phyloP scores from a whole-genome alignment of 1,139 yeast species.

The Blastobotrys petasosporus region DNA sequence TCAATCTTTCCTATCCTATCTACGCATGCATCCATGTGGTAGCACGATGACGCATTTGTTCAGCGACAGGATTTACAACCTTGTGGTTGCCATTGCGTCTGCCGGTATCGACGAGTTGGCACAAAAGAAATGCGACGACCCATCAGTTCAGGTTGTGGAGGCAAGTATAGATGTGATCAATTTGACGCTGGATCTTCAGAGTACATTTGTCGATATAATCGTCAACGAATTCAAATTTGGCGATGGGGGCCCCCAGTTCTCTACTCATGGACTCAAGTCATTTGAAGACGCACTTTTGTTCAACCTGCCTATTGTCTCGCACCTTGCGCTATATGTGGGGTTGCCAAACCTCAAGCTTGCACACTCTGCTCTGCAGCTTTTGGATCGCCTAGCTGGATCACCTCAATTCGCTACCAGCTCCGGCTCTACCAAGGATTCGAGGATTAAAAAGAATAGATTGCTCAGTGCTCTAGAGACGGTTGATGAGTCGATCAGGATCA shows the following conservation, averaged over 20 bases:
- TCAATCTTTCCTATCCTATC: constrained; percentile 35
- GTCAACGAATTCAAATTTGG: constrained; percentile 20
- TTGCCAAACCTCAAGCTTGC: constrained; percentile 48
- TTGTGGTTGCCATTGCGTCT: constrained; percentile 50
- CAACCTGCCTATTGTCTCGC: constrained; percentile 62
- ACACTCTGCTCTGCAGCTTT: constrained; percentile 45
- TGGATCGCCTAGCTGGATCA: constrained; percentile 47
- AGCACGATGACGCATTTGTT: constrained; percentile 58
- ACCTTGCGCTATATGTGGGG: constrained; percentile 66
- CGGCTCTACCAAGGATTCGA: constrained; percentile 33
- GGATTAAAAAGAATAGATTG: constrained; percentile 55
- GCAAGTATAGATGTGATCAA: constrained; percentile 41
- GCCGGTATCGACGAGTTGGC: constrained; percentile 52
- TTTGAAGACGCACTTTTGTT: constrained; percentile 68
- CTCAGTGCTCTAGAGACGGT: constrained; percentile 66
- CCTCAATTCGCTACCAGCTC: constrained; percentile 41
- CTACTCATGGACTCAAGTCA: constrained; percentile 56
- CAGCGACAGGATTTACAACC: constrained; percentile 49
- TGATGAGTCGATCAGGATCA: constrained; percentile 62
- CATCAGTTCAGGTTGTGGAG: constrained; percentile 35
- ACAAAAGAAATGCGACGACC: constrained; percentile 37
- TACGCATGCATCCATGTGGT: constrained; percentile 61
- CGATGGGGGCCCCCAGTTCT: constrained; percentile 35
- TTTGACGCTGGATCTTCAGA: constrained; percentile 50
- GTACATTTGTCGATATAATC: constrained; percentile 29